Percentiles rank a stretch among this genome's conserved stretches.
Conservation (phyloP, 306 rosid species). For the Leucaena leucocephala region DNA sequence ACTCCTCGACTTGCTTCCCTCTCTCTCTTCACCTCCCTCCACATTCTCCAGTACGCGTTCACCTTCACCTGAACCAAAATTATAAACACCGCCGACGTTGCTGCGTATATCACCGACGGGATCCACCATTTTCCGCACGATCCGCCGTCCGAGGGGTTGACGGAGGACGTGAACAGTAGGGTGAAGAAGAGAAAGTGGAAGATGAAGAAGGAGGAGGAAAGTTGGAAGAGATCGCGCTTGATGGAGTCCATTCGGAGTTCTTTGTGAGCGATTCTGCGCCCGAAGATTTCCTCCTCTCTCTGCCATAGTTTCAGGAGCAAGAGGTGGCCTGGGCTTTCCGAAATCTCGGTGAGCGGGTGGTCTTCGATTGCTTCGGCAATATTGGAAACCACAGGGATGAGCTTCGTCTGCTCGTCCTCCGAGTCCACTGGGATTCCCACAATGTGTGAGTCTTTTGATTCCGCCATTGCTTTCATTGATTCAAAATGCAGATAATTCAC, state of each 20-base stretch:
- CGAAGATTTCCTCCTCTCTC: conserved; percentile 73
- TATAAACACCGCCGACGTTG: conserved; percentile 64
- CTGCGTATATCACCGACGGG: conserved; percentile 52
- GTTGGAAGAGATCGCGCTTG: conserved; percentile 66
- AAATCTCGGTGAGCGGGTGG: conserved; percentile 83
- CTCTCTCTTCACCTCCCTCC: conserved; percentile 62
- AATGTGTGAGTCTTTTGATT: conserved; percentile 57
- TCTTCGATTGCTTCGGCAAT: conserved; percentile 68
- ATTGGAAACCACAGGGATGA: conserved; percentile 32
- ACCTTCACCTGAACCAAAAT: conserved; percentile 59
- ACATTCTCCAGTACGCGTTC: conserved; percentile 68
- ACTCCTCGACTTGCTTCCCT: conserved; percentile 55
- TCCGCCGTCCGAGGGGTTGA: background rate
- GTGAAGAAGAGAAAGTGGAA: conserved; percentile 74
- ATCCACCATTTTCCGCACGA: conserved; percentile 82
- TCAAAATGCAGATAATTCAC: background rate
- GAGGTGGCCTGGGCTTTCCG: conserved; percentile 78
- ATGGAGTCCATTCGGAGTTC: conserved; percentile 63
- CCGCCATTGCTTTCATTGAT: conserved; percentile 53
- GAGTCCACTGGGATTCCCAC: conserved; percentile 79
- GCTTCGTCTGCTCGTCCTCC: conserved; percentile 56
- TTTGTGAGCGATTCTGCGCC: conserved; percentile 50
- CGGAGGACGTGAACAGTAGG: conserved; percentile 65
- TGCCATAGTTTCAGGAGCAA: conserved; percentile 88
- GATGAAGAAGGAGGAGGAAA: conserved; percentile 66